These are phyloP conservation scores for Malus hybrid DNA, from an alignment of 331 rosid species.

Conservation along the genomic window DNA sequence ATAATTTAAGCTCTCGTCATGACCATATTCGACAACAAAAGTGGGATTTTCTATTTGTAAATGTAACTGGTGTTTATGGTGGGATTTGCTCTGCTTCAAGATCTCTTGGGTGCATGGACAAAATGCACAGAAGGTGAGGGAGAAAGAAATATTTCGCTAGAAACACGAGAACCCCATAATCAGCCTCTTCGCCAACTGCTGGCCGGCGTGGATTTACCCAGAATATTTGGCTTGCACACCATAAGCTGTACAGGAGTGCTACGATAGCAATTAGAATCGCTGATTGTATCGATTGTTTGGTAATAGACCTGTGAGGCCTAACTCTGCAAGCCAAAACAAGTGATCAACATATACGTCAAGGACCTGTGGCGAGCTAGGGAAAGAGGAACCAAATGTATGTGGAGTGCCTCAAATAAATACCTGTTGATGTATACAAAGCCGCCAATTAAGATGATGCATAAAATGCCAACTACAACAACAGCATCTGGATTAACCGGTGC, in stretches of 20 bases:
- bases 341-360: conserved; percentile 9
- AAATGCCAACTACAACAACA: conserved; percentile 44
- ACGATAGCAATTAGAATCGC: conserved; percentile 36
- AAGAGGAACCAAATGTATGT: not conserved
- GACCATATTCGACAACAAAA: not conserved
- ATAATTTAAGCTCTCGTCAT: not conserved
- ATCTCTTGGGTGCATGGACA: conserved; percentile 55
- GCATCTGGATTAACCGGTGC: conserved; percentile 86
- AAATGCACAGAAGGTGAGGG: conserved; percentile 65
- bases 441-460: conserved; percentile 50
- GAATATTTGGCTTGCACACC: conserved; percentile 76
- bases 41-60: not conserved
- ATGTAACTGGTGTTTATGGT: conserved; percentile 13
- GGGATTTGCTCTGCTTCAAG: conserved; percentile 45
- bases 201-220: conserved; percentile 59
- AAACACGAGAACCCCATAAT: conserved; percentile 72
- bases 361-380: not conserved
- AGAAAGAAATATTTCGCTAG: conserved; percentile 49
- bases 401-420: conserved; percentile 19
- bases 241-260: conserved; percentile 62
- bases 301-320: conserved; percentile 34
- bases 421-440: conserved; percentile 81
- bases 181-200: conserved; percentile 88
- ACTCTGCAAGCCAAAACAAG: conserved; percentile 39
- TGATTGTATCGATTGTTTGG: conserved; percentile 46